Percentiles rank a stretch among this genome's conserved stretches.
These are phyloP conservation scores for Chondrostereum purpureum DNA, from an alignment of 1,284 basidiomycete species.

Conservation along the genomic window DNA sequence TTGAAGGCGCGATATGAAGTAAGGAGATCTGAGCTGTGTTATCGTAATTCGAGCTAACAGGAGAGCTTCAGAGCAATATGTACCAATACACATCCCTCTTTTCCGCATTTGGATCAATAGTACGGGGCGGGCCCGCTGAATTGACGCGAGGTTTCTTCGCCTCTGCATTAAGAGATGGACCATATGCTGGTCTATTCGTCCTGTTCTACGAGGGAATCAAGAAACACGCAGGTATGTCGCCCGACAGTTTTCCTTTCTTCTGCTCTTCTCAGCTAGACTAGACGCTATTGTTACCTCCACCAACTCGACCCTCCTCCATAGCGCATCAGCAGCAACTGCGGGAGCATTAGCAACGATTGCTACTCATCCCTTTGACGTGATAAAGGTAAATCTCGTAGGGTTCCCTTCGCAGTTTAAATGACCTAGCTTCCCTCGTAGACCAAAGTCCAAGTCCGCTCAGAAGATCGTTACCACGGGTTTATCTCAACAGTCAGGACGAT, in stretches of 20 bases:
- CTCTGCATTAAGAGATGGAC: conserved; percentile 89
- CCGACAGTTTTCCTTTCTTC: background rate
- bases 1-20: conserved; percentile 95
- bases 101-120: conserved; percentile 56
- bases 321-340: conserved; percentile 64
- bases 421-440: conserved; percentile 43
- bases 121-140: conserved; percentile 71
- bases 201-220: conserved; percentile 88
- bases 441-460: conserved; percentile 80
- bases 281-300: conserved; percentile 10
- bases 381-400: conserved; percentile 52
- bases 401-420: background rate
- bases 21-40: conserved; percentile 19
- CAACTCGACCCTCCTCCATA: conserved; percentile 38
- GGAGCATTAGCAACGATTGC: conserved; percentile 75
- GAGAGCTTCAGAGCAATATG: conserved; percentile 59
- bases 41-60: conserved; percentile 8
- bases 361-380: conserved; percentile 87
- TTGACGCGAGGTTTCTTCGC: conserved; percentile 87
- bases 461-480: conserved; percentile 67
- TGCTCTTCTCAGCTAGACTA: conserved; percentile 1
- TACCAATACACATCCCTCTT: conserved; percentile 68
- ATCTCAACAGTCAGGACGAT: conserved; percentile 57
- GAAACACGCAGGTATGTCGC: conserved; percentile 52
- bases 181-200: conserved; percentile 92